Conservation (phyloP, 371 early-diverging fungal genomes). For the Catenaria anguillulae region DNA sequence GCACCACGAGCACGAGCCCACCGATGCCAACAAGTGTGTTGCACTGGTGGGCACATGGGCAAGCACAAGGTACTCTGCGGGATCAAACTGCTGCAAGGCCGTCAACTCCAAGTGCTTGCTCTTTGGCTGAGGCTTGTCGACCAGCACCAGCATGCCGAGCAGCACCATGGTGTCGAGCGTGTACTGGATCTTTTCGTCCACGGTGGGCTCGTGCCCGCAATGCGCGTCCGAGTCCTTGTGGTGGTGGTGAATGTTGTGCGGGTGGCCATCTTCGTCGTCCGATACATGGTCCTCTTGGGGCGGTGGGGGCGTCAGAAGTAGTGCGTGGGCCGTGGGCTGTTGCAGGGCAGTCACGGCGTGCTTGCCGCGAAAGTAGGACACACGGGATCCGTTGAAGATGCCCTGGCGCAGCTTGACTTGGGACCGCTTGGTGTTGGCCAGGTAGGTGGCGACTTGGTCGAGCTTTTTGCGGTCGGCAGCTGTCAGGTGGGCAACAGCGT, state of each 20-base stretch:
- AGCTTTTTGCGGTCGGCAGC: slow-evolving; percentile 15
- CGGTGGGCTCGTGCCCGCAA: slow-evolving; percentile 27
- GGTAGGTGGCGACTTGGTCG: slow-evolving; percentile 43
- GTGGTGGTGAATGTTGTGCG: not conserved
- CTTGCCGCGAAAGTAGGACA: slow-evolving; percentile 82
- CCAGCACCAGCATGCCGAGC: slow-evolving; percentile 53
- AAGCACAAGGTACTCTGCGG: slow-evolving; percentile 84
- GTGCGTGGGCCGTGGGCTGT: not conserved
- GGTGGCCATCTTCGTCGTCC: not conserved
- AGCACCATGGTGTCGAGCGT: slow-evolving; percentile 50
- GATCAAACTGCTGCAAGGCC: slow-evolving; percentile 51
- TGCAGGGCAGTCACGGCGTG: not conserved
- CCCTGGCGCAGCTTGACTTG: slow-evolving; percentile 69
- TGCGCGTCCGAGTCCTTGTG: slow-evolving; percentile 5
- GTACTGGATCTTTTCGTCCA: slow-evolving; percentile 42
- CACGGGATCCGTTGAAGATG: slow-evolving; percentile 73
- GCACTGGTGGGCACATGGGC: slow-evolving; percentile 26
- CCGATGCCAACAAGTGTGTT: slow-evolving; percentile 52
- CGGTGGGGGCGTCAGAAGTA: not conserved
- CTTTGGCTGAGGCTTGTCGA: slow-evolving; percentile 36
- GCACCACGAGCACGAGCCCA: slow-evolving; percentile 49
- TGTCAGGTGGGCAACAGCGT: not conserved
- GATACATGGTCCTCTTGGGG: too few relatives aligned
- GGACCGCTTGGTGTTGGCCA: slow-evolving; percentile 41
- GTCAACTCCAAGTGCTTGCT: slow-evolving; percentile 34